Percentiles rank a stretch among this genome's conserved stretches.
Evolutionary conservation across 2,329 filamentous ascomycete genomes (phyloP).

Genomic region (Fusarium sp.): DNA sequence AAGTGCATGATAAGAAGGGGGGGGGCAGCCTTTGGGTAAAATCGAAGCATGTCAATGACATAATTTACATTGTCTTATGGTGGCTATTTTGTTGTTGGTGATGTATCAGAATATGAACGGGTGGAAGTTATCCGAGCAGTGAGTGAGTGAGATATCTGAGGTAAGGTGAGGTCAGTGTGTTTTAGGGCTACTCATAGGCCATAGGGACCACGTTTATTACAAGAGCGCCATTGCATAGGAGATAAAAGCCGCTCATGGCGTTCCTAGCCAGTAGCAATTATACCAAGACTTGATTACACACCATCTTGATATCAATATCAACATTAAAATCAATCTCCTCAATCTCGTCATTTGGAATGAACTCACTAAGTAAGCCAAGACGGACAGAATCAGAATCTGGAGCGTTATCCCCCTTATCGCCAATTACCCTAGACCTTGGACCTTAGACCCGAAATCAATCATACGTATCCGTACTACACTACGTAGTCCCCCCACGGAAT

Average conservation of each 20-base stretch:
- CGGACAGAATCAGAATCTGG: conserved; percentile 16
- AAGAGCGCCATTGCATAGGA: too few species aligned
- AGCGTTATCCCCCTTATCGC: conserved; percentile 19
- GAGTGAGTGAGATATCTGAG: conserved; percentile 3
- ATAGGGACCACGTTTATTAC: too few species aligned
- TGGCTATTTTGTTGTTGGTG: conserved; percentile 12
- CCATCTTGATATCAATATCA: conserved; percentile 15
- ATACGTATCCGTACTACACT: background rate
- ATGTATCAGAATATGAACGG: conserved; percentile 19
- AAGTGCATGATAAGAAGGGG: conserved; percentile 16
- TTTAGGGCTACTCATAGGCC: background rate
- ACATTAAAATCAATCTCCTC: background rate
- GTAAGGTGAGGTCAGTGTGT: conserved; percentile 13
- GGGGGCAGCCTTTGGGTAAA: conserved; percentile 10
- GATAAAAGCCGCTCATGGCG: background rate
- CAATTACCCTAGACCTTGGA: conserved; percentile 33
- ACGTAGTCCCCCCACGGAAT: conserved; percentile 21
- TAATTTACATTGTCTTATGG: background rate
- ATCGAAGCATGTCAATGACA: conserved; percentile 1
- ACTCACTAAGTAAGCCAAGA: background rate
- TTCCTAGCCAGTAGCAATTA: conserved; percentile 9
- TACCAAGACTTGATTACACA: conserved; percentile 16
- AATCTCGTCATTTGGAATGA: conserved; percentile 17
- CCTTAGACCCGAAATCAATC: conserved; percentile 9
- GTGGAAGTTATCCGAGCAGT: conserved; percentile 15